These are phyloP conservation scores for Fusarium succisae DNA, from an alignment of 2,329 filamentous ascomycete genomes.

Conservation along the genomic window DNA sequence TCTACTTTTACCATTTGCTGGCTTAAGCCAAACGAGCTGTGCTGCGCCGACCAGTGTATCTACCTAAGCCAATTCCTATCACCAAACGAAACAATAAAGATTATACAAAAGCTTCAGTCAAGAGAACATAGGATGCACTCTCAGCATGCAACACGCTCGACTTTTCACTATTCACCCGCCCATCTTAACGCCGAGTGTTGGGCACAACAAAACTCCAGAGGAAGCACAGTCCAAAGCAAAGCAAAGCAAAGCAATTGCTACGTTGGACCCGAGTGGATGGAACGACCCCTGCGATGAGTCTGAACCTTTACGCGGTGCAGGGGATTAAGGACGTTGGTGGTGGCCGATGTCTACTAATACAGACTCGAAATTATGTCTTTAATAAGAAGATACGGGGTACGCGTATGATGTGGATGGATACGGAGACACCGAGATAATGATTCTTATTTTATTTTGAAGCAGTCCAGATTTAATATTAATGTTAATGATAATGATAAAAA, in stretches of 20 bases:
- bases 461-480: conserved; percentile 29
- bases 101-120: background rate
- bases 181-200: conserved; percentile 45
- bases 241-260: background rate
- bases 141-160: background rate
- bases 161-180: conserved; percentile 25
- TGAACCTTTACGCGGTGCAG: conserved; percentile 44
- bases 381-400: conserved; percentile 3
- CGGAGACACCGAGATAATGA: conserved; percentile 16
- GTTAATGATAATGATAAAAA: conserved; percentile 21
- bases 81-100: too few species aligned
- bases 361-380: conserved; percentile 27
- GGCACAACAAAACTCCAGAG: conserved; percentile 29
- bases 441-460: conserved; percentile 17
- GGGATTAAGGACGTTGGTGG: conserved; percentile 35
- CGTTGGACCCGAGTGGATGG: conserved; percentile 20
- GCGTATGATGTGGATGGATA: conserved; percentile 7
- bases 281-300: conserved; percentile 38
- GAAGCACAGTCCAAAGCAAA: conserved; percentile 8
- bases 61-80: background rate
- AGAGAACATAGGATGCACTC: conserved; percentile 3
- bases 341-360: conserved; percentile 34
- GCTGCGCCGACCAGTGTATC: background rate
- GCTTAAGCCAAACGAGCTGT: conserved; percentile 23
- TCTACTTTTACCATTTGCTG: conserved; percentile 18